Base-by-base conservation (phyloP, 1,284 basidiomycete genomes). In the Trametes pubescens region DNA sequence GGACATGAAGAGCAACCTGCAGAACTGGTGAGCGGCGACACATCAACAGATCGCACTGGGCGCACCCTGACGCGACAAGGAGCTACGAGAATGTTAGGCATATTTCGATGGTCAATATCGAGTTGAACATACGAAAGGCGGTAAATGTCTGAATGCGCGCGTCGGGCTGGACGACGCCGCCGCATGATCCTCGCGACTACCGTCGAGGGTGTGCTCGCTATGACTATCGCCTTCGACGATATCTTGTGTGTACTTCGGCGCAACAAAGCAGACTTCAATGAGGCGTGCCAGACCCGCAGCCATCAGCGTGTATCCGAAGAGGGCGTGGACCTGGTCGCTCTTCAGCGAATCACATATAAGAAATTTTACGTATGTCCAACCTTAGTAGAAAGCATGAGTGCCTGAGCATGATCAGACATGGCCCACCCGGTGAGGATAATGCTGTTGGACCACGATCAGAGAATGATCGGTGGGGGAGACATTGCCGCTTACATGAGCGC, bases 341-440 rank as follows among this genome's bases (percentile, higher is more conserved):
- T 3, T 48, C 32, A 53, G 10, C 14, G n/a, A 4, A 26, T 0
- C 2, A 21, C 22, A 14, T 26, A 29, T 16, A 5, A n/a, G 7
- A 9, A 10, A 32, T 18, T 35, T 5, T 13, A 9, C 4, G 1
- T 4, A 64, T 22, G 7, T 16, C 68, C 67, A 32, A 92, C 92
- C 80, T 89, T 90, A 2, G 93, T 93, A 0, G 93, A 94, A 52
- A 96, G 82, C 87, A 89, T 90, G 57, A 96, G 81, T 10, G 86
- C 88, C 79, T 98, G 96, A 2, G 87, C 87, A 70, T 98, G 96
- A 46, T 93, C 90, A 4, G 93, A 92, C 94, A 98, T 97, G 0
- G 92, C 96, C 92, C 94, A 98, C 2, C 96, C 96, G 0, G 95
- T 97, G 65, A 97, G 81, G 61, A 94, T 87, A 67, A 96, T 90